Evolutionary conservation across 192 early-diverging fungal species (phyloP), one percentile per base, ranked within the genome.

Genomic region (Diversispora epigaea): DNA sequence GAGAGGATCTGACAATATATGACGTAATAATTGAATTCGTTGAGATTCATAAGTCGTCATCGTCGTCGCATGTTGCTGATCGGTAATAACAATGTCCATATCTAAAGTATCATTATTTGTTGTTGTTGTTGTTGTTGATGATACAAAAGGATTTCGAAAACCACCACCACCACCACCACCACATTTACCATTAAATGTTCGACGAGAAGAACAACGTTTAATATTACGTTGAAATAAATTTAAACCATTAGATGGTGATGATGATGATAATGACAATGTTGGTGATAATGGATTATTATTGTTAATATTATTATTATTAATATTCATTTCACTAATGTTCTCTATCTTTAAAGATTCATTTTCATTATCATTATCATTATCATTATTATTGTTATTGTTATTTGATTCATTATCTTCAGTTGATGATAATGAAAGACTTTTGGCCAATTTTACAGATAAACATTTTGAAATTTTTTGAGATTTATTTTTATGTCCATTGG

Each of bases 1-100:
- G 21, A 22, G 57, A 64, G 62, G 40, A 64, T 64, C 17, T 12
- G 62, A 64, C n/a, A 64, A 41, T 41, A 64, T 64, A 64, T 40
- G 62, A 64, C 39, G 62, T 40, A 64, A n/a, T 17, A 40, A n/a
- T 64, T 64, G 62, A 8, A 64, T 64, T 40, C 62, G 39, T 41
- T 25, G 39, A 64, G 62, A 14, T 44, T 64, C 62, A 40, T 64
- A 40, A n/a, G 43, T 32, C 25, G 25, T 32, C 25, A 2, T 32
- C 25, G 2, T 32, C 25, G 25, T 32, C 25, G 25, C 25, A 2
- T 32, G 25, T 32, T 32, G 25, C 25, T 32, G 25, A 32, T 32
- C 25, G 25, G 25, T 40, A 14, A 40, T 17, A n/a, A 41, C 39
- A 11, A 61, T 64, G 8, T 64, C 62, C 62, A 64, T 64, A 64